Conservation (phyloP, 1,139 yeast species). For the Lodderomyces beijingensis region DNA sequence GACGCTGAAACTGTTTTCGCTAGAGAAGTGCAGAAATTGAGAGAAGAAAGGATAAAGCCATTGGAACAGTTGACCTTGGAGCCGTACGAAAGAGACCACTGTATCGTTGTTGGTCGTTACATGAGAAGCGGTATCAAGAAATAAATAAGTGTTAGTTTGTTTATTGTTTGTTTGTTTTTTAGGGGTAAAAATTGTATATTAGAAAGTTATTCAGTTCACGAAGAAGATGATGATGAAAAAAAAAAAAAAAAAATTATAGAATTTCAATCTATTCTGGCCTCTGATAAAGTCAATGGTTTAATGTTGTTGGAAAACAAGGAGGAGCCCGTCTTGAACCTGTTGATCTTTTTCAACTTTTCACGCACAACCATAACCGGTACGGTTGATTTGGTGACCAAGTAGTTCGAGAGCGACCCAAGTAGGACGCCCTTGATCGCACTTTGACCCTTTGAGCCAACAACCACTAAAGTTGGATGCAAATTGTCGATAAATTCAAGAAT, state of each 20-base stretch:
- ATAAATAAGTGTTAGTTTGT: no score
- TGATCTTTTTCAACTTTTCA: conserved; percentile 71
- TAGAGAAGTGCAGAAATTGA: conserved; percentile 96
- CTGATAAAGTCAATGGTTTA: conserved; percentile 47
- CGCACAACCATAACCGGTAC: conserved; percentile 93
- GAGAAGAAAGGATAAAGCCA: conserved; percentile 98
- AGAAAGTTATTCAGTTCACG: no score
- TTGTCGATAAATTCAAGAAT: conserved; percentile 80
- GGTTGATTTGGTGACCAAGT: conserved; percentile 68
- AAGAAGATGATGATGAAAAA: not conserved
- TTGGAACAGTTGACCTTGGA: conserved; percentile 97
- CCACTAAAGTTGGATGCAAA: conserved; percentile 75
- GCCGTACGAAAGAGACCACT: conserved; percentile 99
- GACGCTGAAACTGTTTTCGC: conserved; percentile 99
- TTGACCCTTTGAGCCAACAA: conserved; percentile 78
- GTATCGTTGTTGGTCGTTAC: conserved; percentile 96
- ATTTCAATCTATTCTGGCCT: conserved; percentile 42
- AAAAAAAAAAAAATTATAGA: not conserved
- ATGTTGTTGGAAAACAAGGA: conserved; percentile 47
- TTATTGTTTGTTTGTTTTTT: no score
- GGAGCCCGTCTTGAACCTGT: conserved; percentile 50
- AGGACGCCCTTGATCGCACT: conserved; percentile 73
- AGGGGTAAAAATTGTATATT: conserved; percentile 2
- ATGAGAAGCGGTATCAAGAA: conserved; percentile 80
- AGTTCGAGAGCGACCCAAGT: conserved; percentile 71